Evolutionary conservation across 345 rosid species (phyloP).

Genomic region (Gossypium bickii): DNA sequence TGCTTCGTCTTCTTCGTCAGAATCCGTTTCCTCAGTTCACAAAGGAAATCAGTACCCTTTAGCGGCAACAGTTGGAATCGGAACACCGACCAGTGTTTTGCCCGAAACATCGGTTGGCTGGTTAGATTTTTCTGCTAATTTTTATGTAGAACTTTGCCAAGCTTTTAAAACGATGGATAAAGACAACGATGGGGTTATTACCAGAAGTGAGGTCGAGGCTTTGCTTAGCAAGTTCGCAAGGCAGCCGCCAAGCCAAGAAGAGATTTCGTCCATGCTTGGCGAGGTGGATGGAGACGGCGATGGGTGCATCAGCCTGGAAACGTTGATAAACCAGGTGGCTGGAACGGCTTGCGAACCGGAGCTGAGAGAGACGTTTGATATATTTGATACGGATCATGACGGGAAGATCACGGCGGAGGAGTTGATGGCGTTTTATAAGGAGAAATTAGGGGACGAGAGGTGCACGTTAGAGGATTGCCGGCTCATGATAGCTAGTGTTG

Average conservation of each 20-base stretch:
- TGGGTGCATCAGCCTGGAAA: conserved; percentile 50
- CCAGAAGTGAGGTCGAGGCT: conserved; percentile 54
- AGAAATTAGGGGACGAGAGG: conserved; percentile 52
- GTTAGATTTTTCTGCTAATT: conserved; percentile 32
- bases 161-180: conserved; percentile 54
- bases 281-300: conserved; percentile 49
- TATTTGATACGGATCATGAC: conserved; percentile 76
- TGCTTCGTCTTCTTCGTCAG: conserved; percentile 32
- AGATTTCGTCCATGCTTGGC: conserved; percentile 53
- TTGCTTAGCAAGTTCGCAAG: conserved; percentile 50
- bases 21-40: conserved; percentile 22
- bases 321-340: conserved; percentile 38
- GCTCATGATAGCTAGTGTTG: conserved; percentile 81
- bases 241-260: conserved; percentile 54
- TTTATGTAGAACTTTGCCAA: conserved; percentile 33
- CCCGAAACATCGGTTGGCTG: conserved; percentile 40
- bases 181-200: conserved; percentile 54
- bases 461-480: conserved; percentile 85
- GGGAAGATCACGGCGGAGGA: conserved; percentile 89
- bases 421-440: conserved; percentile 38
- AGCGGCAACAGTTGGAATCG: conserved; percentile 3
- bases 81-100: conserved; percentile 72
- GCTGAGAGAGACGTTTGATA: conserved; percentile 65
- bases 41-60: conserved; percentile 13
- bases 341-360: conserved; percentile 53